Evolutionary conservation across 2,329 filamentous ascomycete species (phyloP).

Genomic region (Zymoseptoria pseudotritici): DNA sequence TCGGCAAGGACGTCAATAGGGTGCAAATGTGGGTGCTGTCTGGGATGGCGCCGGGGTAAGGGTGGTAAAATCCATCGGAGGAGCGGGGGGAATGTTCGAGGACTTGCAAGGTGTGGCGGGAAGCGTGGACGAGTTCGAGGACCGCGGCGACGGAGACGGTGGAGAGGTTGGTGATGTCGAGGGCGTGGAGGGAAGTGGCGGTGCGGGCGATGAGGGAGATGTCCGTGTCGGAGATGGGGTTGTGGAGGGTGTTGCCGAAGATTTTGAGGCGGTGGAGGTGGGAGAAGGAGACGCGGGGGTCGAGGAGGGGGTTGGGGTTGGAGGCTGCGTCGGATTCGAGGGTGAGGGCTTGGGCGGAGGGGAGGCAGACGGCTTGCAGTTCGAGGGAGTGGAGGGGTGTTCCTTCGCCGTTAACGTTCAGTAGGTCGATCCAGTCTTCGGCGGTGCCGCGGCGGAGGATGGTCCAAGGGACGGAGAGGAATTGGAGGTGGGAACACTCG

Average conservation of each 20-base stretch:
- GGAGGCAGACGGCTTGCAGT: slow-evolving; percentile 44
- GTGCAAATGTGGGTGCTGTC: slow-evolving; percentile 42
- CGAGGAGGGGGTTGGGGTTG: slow-evolving; percentile 33
- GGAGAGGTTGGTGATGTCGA: slow-evolving; percentile 48
- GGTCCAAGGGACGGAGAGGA: slow-evolving; percentile 48
- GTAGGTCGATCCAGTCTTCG: slow-evolving; percentile 42
- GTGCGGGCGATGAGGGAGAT: slow-evolving; percentile 44
- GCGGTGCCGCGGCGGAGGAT: slow-evolving; percentile 43
- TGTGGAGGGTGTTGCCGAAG: slow-evolving; percentile 47
- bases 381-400: slow-evolving; percentile 45
- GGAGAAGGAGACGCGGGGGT: slow-evolving; percentile 40
- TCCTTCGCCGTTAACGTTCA: slow-evolving; percentile 34
- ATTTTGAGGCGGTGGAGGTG: slow-evolving; percentile 46
- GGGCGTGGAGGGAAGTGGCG: slow-evolving; percentile 44
- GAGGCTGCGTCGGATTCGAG: slow-evolving; percentile 32
- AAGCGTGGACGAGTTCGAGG: slow-evolving; percentile 46
- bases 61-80: slow-evolving; percentile 46
- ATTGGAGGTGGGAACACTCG: slow-evolving; percentile 41
- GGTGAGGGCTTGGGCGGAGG: slow-evolving; percentile 36
- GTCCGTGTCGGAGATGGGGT: slow-evolving; percentile 45
- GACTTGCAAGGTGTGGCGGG: slow-evolving; percentile 41
- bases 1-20: slow-evolving; percentile 39
- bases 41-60: slow-evolving; percentile 39
- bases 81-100: slow-evolving; percentile 49
- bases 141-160: slow-evolving; percentile 47